Evolutionary conservation across 352 stramenopile species (phyloP).

Genomic region (Thraustotheca clavata): DNA sequence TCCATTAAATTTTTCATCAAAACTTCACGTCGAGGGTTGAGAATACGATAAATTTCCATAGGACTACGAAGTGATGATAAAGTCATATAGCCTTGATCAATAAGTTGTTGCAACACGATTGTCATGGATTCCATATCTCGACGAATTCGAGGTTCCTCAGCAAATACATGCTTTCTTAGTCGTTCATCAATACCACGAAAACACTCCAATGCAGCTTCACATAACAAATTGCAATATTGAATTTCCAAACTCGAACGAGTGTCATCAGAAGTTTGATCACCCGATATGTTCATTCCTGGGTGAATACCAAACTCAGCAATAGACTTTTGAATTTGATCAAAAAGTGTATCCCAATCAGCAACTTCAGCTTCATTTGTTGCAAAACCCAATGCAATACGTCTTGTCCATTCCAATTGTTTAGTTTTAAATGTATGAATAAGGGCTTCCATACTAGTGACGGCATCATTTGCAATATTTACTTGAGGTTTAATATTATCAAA

Average conservation of each 20-base stretch:
- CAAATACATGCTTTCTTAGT: slow-evolving; percentile 30
- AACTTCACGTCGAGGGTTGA: slow-evolving; percentile 59
- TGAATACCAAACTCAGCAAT: slow-evolving; percentile 72
- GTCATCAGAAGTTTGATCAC: slow-evolving; percentile 60
- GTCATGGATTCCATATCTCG: slow-evolving; percentile 51
- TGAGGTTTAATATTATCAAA: slow-evolving; percentile 57
- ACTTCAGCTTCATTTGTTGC: slow-evolving; percentile 78
- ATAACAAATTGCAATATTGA: slow-evolving; percentile 42
- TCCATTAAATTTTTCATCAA: slow-evolving; percentile 81
- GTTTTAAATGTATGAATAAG: slow-evolving; percentile 65
- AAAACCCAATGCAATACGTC: slow-evolving; percentile 59
- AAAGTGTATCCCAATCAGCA: slow-evolving; percentile 61
- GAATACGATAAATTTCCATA: slow-evolving; percentile 36
- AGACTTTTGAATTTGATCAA: slow-evolving; percentile 66
- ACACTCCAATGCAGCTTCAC: slow-evolving; percentile 54
- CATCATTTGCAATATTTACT: slow-evolving; percentile 67
- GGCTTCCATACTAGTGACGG: slow-evolving; percentile 59
- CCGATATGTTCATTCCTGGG: slow-evolving; percentile 73
- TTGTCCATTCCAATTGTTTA: slow-evolving; percentile 64
- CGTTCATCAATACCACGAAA: slow-evolving; percentile 70
- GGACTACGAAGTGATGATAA: slow-evolving; percentile 57
- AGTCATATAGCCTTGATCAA: slow-evolving; percentile 41
- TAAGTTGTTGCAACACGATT: slow-evolving; percentile 49
- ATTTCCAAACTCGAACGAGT: slow-evolving; percentile 69
- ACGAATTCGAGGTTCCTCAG: slow-evolving; percentile 68